Conservation (phyloP, 2,329 filamentous ascomycete species). For the Sporothrix euskadiensis region DNA sequence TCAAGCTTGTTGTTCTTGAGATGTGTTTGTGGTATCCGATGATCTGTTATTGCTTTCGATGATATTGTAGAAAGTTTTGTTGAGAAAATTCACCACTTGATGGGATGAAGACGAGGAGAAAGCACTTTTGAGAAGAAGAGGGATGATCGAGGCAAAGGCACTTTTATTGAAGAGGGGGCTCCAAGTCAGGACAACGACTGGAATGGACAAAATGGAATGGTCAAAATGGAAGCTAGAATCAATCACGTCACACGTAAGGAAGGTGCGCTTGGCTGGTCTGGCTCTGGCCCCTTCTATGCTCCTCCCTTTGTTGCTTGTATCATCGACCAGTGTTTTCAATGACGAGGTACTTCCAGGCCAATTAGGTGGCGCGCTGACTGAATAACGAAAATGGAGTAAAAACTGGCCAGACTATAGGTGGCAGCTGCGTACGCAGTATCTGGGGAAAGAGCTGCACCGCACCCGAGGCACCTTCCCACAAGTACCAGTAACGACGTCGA, state of each 20-base stretch:
- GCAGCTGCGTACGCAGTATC: not conserved
- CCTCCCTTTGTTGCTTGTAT: conserved; percentile 17
- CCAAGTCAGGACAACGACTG: not conserved
- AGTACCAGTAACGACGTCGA: conserved; percentile 13
- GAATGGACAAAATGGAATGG: not conserved
- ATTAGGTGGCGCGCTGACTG: conserved; percentile 20
- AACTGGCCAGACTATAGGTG: not conserved
- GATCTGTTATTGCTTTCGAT: not conserved
- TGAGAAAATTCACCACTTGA: not conserved
- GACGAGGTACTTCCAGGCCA: not conserved
- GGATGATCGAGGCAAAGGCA: not conserved
- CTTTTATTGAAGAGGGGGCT: conserved; percentile 11
- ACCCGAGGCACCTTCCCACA: conserved; percentile 3
- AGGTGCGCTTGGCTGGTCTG: not conserved
- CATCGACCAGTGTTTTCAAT: not conserved
- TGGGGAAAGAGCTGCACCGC: conserved; percentile 17
- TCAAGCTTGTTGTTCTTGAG: not conserved
- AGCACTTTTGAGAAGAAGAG: not conserved
- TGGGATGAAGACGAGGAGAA: conserved; percentile 2
- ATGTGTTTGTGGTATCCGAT: not conserved
- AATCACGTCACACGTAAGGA: conserved; percentile 31
- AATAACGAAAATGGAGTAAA: not conserved
- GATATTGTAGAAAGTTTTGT: not conserved
- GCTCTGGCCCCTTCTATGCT: not conserved
- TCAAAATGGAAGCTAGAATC: conserved; percentile 23